Evolutionary conservation across 176 grass and related monocot genomes (phyloP), one percentile per base, ranked within the genome.

Genomic region (Musa itinerans): DNA sequence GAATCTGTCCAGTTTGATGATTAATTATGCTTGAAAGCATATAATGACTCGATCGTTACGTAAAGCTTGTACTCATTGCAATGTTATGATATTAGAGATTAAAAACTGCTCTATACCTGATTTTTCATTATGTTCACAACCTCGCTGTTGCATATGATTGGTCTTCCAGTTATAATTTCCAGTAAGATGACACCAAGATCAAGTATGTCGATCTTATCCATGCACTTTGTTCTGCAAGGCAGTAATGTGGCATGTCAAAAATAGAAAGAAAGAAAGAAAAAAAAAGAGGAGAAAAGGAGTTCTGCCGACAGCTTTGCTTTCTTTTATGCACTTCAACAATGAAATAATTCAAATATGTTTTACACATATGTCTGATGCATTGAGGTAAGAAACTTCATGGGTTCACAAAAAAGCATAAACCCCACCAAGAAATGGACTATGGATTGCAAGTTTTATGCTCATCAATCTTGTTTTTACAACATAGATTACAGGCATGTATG

Each of bases 101-200:
- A 43, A 43, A 9, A 11, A 22, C 1, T 29, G 50, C 8, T 11
- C 63, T 20, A 51, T 86, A 93, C 95, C 86, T 92, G 86, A 66
- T 92, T 84, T 63, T 92, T 94, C 83, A 94, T 87, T 64, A 89
- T 99, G 10, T 85, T 43, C 34, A 43, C 90, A 68, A 89, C 90
- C 71, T 94, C 95, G 51, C 84, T 84, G 27, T 87, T 65, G 43
- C 88, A 91, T 34, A 84, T 89, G 78, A 99, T 85, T 10, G 95
- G 85, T 76, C 82, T 94, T 78, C 95, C 95, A 2, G 82, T 94
- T 49, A 99, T 80, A 82, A 99, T 74, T 83, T 99, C 95, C 19
- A 99, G 82, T 51, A 99, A 75, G 64, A 99, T 87, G 61, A 92
- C 84, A 54, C 90, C 95, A 11, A 99, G 89, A 69, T 99, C 95